These are phyloP conservation scores for Candida tallmaniae DNA, from an alignment of 805 yeast species.

Conservation along the genomic window DNA sequence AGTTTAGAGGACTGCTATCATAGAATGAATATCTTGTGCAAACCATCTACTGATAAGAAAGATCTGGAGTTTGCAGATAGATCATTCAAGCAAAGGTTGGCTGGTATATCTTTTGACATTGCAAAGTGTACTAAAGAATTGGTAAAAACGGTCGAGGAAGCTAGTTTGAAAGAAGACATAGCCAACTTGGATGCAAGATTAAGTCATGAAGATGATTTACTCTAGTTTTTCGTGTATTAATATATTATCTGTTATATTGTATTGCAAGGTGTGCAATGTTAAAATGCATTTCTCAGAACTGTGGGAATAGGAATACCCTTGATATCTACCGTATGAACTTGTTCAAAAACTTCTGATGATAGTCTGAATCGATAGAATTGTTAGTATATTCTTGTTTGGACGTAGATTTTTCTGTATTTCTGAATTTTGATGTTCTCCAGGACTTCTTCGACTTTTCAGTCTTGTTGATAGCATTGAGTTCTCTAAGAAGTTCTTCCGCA, in stretches of 20 bases:
- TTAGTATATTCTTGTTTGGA: constrained; percentile 22
- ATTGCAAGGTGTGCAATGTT: too few relatives aligned
- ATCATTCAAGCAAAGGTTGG: constrained; percentile 86
- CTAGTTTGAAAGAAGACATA: constrained; percentile 81
- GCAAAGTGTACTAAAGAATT: constrained; percentile 95
- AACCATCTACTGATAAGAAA: constrained; percentile 29
- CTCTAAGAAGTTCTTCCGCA: constrained; percentile 16
- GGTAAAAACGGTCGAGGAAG: constrained; percentile 94
- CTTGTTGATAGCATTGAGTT: constrained; percentile 16
- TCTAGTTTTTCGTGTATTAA: constrained; percentile 10
- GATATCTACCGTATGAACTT: constrained; percentile 25
- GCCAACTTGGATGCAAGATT: constrained; percentile 71
- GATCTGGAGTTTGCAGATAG: constrained; percentile 76
- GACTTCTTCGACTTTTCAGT: constrained; percentile 16
- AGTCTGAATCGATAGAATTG: constrained; percentile 29
- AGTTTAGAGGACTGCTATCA: constrained; percentile 80
- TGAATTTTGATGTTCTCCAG: constrained; percentile 25
- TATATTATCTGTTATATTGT: constrained; percentile 5
- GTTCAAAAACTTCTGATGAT: constrained; percentile 31
- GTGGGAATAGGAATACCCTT: too few relatives aligned
- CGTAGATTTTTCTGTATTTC: constrained; percentile 2
- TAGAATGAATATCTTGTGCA: constrained; percentile 73
- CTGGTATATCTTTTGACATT: constrained; percentile 93
- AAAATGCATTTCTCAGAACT: too few relatives aligned
- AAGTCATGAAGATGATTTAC: constrained; percentile 29